These are phyloP conservation scores for Ascochyta rabiei DNA, from an alignment of 2,329 filamentous ascomycete species.

Conservation along the genomic window DNA sequence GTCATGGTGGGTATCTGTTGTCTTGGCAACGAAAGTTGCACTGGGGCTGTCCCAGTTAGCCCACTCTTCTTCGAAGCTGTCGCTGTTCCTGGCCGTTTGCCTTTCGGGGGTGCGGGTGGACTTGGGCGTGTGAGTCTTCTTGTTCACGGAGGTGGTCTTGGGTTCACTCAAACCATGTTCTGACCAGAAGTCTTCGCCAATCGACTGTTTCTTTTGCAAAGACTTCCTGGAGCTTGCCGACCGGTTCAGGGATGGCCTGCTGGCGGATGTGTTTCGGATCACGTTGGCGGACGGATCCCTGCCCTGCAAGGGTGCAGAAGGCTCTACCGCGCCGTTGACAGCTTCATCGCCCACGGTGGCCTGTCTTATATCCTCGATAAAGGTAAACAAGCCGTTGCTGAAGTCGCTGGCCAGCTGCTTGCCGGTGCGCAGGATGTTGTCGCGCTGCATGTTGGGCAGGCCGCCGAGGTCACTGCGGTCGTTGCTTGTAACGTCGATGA, in stretches of 20 bases:
- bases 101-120: slow-evolving; percentile 46
- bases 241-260: slow-evolving; percentile 38
- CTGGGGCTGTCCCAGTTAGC: slow-evolving; percentile 62
- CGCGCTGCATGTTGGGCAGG: slow-evolving; percentile 42
- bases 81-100: slow-evolving; percentile 44
- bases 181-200: slow-evolving; percentile 52
- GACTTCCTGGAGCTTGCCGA: slow-evolving; percentile 43
- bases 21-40: slow-evolving; percentile 37
- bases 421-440: slow-evolving; percentile 49
- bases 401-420: slow-evolving; percentile 91
- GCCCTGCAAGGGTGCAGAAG: slow-evolving; percentile 40
- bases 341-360: slow-evolving; percentile 95
- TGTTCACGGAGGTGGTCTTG: slow-evolving; percentile 43
- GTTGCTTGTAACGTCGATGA: slow-evolving; percentile 30
- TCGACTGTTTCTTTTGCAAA: slow-evolving; percentile 39
- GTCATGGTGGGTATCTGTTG: slow-evolving; percentile 47
- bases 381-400: slow-evolving; percentile 87
- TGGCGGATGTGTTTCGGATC: slow-evolving; percentile 36
- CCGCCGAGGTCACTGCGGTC: slow-evolving; percentile 42
- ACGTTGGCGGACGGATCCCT: slow-evolving; percentile 35
- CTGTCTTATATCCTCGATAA: slow-evolving; percentile 92
- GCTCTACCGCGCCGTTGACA: slow-evolving; percentile 51
- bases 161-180: slow-evolving; percentile 51
- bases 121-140: slow-evolving; percentile 49
- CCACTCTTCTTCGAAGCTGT: slow-evolving; percentile 60